These are phyloP conservation scores for Podaxis carcinomalis DNA, from an alignment of 768 basidiomycete genomes.

Conservation along the genomic window DNA sequence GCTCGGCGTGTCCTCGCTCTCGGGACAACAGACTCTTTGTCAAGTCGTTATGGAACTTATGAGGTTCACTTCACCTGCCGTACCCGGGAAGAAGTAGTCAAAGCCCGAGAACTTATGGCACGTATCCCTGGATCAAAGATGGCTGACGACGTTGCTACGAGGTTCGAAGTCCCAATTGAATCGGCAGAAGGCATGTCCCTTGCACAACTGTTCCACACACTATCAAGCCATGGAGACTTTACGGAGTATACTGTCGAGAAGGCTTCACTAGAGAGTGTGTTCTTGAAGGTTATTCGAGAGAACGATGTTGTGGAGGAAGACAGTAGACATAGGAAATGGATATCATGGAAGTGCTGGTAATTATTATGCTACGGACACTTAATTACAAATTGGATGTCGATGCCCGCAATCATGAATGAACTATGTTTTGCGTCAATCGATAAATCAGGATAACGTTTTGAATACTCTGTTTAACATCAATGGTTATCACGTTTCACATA, in stretches of 20 bases:
- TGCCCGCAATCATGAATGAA: neutral
- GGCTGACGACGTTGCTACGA: conserved; percentile 72
- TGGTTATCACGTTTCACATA: neutral
- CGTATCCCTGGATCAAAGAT: conserved; percentile 55
- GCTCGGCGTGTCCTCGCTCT: conserved; percentile 69
- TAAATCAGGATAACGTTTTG: neutral
- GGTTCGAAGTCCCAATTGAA: conserved; percentile 66
- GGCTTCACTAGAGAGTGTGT: conserved; percentile 67
- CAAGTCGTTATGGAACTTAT: conserved; percentile 34
- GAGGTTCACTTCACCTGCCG: conserved; percentile 47
- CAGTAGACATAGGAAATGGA: conserved; percentile 15
- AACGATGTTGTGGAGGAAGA: conserved; percentile 53
- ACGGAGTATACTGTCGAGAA: conserved; percentile 70
- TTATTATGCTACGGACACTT: neutral
- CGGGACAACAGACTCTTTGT: conserved; percentile 24
- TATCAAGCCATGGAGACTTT: conserved; percentile 50
- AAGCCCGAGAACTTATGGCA: conserved; percentile 55
- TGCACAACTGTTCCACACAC: conserved; percentile 51
- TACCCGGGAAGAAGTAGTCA: conserved; percentile 52
- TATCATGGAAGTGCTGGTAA: conserved; percentile 15
- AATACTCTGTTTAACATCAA: neutral
- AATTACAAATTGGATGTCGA: neutral
- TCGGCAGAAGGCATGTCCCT: conserved; percentile 40
- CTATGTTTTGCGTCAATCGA: neutral
- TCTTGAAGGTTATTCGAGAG: conserved; percentile 64